phyloP scores from a whole-genome alignment of 2,329 filamentous ascomycete species.

The Dendrostoma leiphaemia region DNA sequence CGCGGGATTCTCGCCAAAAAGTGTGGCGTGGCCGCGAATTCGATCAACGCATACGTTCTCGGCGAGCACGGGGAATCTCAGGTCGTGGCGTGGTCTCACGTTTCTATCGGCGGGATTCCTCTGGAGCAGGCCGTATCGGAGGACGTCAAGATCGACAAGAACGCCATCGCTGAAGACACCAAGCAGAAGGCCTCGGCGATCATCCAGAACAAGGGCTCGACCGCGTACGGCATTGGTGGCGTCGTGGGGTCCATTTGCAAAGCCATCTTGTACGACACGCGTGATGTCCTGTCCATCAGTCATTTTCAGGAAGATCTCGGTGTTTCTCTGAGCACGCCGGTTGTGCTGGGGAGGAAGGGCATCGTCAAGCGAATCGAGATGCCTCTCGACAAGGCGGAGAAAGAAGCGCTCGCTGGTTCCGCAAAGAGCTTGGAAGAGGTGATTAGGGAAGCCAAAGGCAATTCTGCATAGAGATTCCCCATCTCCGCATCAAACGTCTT shows the following conservation, averaged over 20 bases:
- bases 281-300: neutral
- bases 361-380: neutral
- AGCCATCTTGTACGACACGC: neutral
- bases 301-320: neutral
- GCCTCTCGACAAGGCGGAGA: neutral
- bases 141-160: neutral
- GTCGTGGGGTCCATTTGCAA: neutral
- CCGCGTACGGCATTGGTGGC: neutral
- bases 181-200: neutral
- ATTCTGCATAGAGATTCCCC: too few relatives aligned
- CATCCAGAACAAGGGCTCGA: neutral
- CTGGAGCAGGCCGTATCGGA: neutral
- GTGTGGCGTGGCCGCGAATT: neutral
- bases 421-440: neutral
- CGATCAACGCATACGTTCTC: neutral
- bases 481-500: too few relatives aligned
- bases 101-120: neutral
- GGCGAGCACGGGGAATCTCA: neutral
- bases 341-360: neutral
- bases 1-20: neutral
- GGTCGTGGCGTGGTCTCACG: neutral
- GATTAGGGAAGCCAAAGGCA: neutral
- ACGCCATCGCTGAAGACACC: neutral
- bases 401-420: neutral
- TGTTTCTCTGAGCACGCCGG: neutral